Evolutionary conservation across 169 alveolate genomes (phyloP), one percentile per base, ranked within the genome.

Genomic region (Babesia sp.): DNA sequence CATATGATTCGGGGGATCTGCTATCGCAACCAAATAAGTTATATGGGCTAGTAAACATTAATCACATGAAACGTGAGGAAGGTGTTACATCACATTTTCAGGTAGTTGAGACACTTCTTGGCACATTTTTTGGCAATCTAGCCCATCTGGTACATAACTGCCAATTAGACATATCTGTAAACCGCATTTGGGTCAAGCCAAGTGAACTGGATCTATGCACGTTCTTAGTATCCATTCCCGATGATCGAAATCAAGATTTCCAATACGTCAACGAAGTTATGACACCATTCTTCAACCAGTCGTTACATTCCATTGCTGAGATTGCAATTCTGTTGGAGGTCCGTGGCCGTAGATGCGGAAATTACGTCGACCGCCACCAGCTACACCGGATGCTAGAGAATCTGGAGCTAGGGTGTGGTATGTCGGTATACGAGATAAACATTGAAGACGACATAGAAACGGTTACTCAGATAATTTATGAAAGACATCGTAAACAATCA

Each of bases 211-310:
- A 37, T 11, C 9, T 33, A 4, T 46, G 44, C 34, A 8, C 36
- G 0, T 64, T 46, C 74, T 18, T 48, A 18, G 63, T 64, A 12
- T 46, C 54, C 3, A 46, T 64, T 8, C 74, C 74, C 18, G 58
- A 6, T 7, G 61, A 64, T 16, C 16, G 22, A 31, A 9, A 26
- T 8, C 14, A 48, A 4, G 63, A 64, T 20, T 39, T 64, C 39
- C 53, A 26, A 5, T 64, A 64, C 61, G 26, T 37, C 48, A 64
- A 50, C 33, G 1, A 29, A 3, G 12, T 37, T 3, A 31, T 45
- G 64, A 0, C 12, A 5, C 59, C 51, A 0, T 64, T 64, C 26
- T 28, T 3, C 59, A 4, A 64, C 8, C 45, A 46, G 16, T 24
- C 74, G 0, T 31, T 37, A 31, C 16, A 64, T 33, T n/a, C 74